A percentile compares a stretch with the other conserved stretches of the same genome.
These are phyloP conservation scores for Serendipita vermifera DNA, from an alignment of 768 basidiomycete genomes.

Conservation along the genomic window DNA sequence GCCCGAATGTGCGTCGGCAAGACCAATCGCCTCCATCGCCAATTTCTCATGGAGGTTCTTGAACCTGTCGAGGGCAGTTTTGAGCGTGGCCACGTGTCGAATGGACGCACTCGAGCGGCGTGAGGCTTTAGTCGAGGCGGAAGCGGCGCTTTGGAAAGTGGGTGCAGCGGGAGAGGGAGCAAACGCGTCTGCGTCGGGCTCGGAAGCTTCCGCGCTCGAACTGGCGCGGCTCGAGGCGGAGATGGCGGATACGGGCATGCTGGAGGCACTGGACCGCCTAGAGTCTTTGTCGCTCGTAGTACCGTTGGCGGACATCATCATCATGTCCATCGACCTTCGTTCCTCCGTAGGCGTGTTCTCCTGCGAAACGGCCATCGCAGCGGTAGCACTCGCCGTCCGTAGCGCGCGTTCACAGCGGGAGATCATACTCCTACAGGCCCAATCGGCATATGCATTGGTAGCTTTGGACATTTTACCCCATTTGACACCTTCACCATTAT, in stretches of 20 bases:
- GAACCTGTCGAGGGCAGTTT: not conserved
- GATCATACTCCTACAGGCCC: conserved; percentile 4
- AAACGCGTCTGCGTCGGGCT: not conserved
- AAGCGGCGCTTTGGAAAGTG: not conserved
- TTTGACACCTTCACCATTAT: not conserved
- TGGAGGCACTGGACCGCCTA: conserved; percentile 2
- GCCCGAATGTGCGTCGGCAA: not conserved
- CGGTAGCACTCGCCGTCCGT: not conserved
- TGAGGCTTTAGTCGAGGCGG: not conserved
- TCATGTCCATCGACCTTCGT: too few relatives aligned
- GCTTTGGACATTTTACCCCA: conserved; percentile 8
- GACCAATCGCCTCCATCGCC: not conserved
- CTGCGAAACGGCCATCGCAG: too few relatives aligned
- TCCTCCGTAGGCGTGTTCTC: not conserved
- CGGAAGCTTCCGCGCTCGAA: not conserved
- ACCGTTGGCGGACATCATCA: not conserved
- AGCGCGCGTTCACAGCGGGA: not conserved
- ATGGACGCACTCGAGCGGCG: not conserved
- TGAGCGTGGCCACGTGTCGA: not conserved
- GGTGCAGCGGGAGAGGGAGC: not conserved
- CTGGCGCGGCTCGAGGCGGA: conserved; percentile 1
- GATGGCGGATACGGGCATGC: not conserved
- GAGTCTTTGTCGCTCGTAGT: not conserved
- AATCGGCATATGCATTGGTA: conserved; percentile 6
- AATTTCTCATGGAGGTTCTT: not conserved